phyloP scores from a whole-genome alignment of 192 early-diverging fungal species.

The Gonapodya sp. region DNA sequence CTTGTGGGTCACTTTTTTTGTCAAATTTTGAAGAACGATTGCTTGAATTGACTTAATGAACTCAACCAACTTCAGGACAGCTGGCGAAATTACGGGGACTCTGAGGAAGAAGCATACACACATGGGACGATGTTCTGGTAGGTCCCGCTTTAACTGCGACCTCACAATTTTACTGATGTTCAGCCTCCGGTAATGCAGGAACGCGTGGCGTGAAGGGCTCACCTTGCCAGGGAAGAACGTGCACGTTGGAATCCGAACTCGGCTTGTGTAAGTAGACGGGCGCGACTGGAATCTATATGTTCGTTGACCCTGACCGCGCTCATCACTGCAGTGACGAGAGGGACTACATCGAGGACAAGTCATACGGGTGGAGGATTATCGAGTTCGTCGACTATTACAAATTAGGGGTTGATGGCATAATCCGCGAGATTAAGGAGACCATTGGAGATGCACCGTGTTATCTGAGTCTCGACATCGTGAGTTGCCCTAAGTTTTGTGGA shows the following conservation, averaged over 20 bases:
- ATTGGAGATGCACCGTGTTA: slow-evolving; percentile 27
- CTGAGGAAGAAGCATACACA: background rate
- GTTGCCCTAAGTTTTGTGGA: slow-evolving; percentile 1
- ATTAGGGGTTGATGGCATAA: slow-evolving; percentile 29
- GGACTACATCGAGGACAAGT: slow-evolving; percentile 26
- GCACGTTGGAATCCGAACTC: slow-evolving; percentile 32
- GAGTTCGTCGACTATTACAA: slow-evolving; percentile 30
- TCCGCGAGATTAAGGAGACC: slow-evolving; percentile 22
- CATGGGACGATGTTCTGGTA: slow-evolving; percentile 7
- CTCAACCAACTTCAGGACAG: background rate
- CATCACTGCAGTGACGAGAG: slow-evolving; percentile 18
- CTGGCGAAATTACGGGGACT: background rate
- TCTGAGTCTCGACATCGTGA: slow-evolving; percentile 32
- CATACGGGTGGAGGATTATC: slow-evolving; percentile 26
- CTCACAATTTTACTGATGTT: too few relatives aligned
- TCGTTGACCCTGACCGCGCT: too few relatives aligned
- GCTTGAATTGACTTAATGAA: too few relatives aligned
- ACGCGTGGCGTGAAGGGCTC: slow-evolving; percentile 28
- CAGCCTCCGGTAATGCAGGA: too few relatives aligned
- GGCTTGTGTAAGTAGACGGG: slow-evolving; percentile 4
- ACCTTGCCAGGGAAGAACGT: slow-evolving; percentile 28
- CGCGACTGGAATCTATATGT: background rate
- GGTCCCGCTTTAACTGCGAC: too few relatives aligned
- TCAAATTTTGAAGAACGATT: too few relatives aligned
- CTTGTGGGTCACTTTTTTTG: background rate